These are phyloP conservation scores for Ogataea thermomethanolica DNA, from an alignment of 805 yeast species.

Conservation along the genomic window DNA sequence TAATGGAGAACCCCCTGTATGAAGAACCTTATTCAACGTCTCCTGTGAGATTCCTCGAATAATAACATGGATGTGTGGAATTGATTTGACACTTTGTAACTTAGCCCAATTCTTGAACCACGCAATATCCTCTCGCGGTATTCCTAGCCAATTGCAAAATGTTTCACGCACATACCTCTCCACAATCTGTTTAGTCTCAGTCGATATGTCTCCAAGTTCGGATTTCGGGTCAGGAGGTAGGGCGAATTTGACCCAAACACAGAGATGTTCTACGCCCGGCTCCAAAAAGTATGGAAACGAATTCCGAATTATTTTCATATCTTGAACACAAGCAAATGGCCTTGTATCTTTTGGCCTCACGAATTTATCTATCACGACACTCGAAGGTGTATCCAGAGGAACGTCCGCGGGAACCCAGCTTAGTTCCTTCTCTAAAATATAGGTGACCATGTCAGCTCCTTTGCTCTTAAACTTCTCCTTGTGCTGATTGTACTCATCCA, in stretches of 20 bases:
- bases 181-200: constrained; percentile 38
- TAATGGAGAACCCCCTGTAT: constrained; percentile 24
- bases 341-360: constrained; percentile 33
- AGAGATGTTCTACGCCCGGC: constrained; percentile 48
- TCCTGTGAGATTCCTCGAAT: constrained; percentile 39
- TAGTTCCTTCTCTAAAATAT: constrained; percentile 45
- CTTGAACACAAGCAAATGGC: constrained; percentile 40
- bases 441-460: constrained; percentile 43
- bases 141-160: constrained; percentile 43
- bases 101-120: constrained; percentile 77
- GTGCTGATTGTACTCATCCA: constrained; percentile 44
- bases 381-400: constrained; percentile 15
- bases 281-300: constrained; percentile 68
- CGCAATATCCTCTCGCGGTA: constrained; percentile 37
- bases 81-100: constrained; percentile 61
- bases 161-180: constrained; percentile 46
- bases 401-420: constrained; percentile 42
- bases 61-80: constrained; percentile 71
- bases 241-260: constrained; percentile 63
- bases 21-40: constrained; percentile 18
- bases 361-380: constrained; percentile 14
- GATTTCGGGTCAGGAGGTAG: constrained; percentile 51
- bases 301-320: constrained; percentile 48
- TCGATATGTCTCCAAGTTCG: constrained; percentile 48
- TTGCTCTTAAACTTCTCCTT: constrained; percentile 37